A percentile compares a stretch with the other conserved stretches of the same genome.
phyloP scores from a whole-genome alignment of 441 rosid genomes.

The Adansonia grandidieri region DNA sequence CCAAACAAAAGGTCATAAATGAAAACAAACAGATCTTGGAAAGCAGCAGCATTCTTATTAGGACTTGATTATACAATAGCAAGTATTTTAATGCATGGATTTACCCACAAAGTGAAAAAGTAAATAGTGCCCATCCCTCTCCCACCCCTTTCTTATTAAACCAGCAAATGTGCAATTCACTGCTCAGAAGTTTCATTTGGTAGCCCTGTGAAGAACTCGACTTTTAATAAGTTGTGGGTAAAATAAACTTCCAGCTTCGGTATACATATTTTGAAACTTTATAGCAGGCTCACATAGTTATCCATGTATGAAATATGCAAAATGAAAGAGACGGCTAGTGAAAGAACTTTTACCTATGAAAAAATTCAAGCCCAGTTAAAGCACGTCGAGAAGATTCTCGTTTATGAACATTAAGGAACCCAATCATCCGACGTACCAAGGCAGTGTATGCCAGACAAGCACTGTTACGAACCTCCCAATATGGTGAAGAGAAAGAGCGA shows the following conservation, averaged over 20 bases:
- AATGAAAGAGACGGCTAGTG: conserved; percentile 5
- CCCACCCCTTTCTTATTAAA: neutral
- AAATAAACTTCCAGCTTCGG: neutral
- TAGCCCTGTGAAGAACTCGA: neutral
- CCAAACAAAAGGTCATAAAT: neutral
- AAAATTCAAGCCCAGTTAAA: conserved; percentile 93
- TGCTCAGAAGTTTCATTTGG: neutral
- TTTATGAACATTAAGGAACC: conserved; percentile 89
- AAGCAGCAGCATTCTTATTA: neutral
- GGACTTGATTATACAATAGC: neutral
- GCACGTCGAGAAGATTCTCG: conserved; percentile 87
- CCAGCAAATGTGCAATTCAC: neutral
- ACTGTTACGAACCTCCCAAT: conserved; percentile 97
- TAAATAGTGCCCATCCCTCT: neutral
- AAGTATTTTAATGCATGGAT: neutral
- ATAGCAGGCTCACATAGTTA: neutral
- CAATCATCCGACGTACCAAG: conserved; percentile 86
- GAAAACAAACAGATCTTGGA: neutral
- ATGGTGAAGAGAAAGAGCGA: conserved; percentile 88
- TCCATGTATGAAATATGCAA: conserved; percentile 7
- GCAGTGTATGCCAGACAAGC: conserved; percentile 95
- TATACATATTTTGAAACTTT: neutral
- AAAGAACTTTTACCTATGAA: conserved; percentile 72
- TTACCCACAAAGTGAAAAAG: neutral
- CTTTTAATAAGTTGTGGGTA: neutral